phyloP scores from a whole-genome alignment of 2,329 filamentous ascomycete species.

The Emericellopsis cladophorae region DNA sequence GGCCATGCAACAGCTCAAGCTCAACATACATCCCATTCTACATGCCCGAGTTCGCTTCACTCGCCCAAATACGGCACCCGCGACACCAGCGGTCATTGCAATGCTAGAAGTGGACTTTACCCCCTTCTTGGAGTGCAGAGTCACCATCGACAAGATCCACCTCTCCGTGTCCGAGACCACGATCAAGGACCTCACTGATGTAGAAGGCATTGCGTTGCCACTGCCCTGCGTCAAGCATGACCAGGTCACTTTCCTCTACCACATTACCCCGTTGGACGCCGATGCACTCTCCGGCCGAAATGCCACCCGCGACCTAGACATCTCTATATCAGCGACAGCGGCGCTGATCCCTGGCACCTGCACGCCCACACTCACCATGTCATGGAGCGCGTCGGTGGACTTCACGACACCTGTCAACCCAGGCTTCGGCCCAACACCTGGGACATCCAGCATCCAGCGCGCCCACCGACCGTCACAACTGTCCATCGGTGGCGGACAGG shows the following conservation, averaged over 20 bases:
- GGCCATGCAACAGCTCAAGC: conserved; percentile 47
- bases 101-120: conserved; percentile 66
- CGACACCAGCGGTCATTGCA: conserved; percentile 51
- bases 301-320: conserved; percentile 38
- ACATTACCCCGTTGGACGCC: conserved; percentile 31
- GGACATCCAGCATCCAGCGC: conserved; percentile 46
- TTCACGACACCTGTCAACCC: conserved; percentile 55
- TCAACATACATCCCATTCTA: conserved; percentile 55
- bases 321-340: conserved; percentile 48
- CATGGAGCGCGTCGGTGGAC: conserved; percentile 57
- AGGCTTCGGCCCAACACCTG: conserved; percentile 40
- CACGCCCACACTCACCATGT: conserved; percentile 47
- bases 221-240: conserved; percentile 57
- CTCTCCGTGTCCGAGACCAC: conserved; percentile 44
- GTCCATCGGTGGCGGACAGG: conserved; percentile 41
- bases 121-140: conserved; percentile 52
- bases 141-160: conserved; percentile 46
- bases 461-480: conserved; percentile 51
- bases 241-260: conserved; percentile 64
- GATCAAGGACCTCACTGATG: conserved; percentile 43
- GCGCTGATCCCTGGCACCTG: conserved; percentile 43
- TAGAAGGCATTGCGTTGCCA: conserved; percentile 36
- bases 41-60: conserved; percentile 65
- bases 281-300: conserved; percentile 29
- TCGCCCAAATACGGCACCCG: conserved; percentile 43